Percentiles rank a stretch among this genome's conserved stretches.
Conservation (phyloP, 352 stramenopile genomes). For the Lagenidium sp. region DNA sequence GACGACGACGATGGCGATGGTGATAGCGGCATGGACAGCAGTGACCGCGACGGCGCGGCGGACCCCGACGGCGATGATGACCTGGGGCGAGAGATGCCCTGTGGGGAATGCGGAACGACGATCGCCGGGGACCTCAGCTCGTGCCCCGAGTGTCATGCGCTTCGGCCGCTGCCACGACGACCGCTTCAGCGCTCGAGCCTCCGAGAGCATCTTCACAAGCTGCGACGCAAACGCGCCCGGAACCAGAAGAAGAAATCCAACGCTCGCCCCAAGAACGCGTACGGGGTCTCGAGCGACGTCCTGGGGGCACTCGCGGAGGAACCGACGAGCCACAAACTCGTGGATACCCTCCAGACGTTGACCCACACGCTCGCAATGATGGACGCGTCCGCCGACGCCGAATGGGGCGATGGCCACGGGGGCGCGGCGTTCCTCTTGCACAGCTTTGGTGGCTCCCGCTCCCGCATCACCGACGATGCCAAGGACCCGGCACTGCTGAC, state of each 20-base stretch:
- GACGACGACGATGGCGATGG: slow-evolving; percentile 20
- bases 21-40: slow-evolving; percentile 7
- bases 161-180: slow-evolving; percentile 12
- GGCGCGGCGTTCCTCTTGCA: slow-evolving; percentile 45
- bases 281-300: slow-evolving; percentile 58
- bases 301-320: slow-evolving; percentile 43
- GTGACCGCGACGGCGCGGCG: slow-evolving; percentile 8
- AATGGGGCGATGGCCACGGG: slow-evolving; percentile 39
- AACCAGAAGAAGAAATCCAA: slow-evolving; percentile 22
- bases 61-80: neutral
- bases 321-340: slow-evolving; percentile 35
- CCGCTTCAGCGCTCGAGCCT: slow-evolving; percentile 13
- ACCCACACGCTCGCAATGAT: slow-evolving; percentile 83
- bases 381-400: slow-evolving; percentile 67
- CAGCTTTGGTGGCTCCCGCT: slow-evolving; percentile 30
- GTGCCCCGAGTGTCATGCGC: slow-evolving; percentile 33
- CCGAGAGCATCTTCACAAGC: slow-evolving; percentile 3
- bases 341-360: slow-evolving; percentile 63
- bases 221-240: slow-evolving; percentile 3
- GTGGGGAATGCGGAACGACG: slow-evolving; percentile 19
- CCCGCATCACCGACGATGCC: no score
- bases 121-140: slow-evolving; percentile 5
- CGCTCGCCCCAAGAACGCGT: slow-evolving; percentile 27
- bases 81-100: slow-evolving; percentile 3
- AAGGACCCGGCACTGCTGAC: slow-evolving; percentile 57